Evolutionary conservation across 768 basidiomycete species (phyloP), one percentile per base, ranked within the genome.

Genomic region (Trametes villosa): DNA sequence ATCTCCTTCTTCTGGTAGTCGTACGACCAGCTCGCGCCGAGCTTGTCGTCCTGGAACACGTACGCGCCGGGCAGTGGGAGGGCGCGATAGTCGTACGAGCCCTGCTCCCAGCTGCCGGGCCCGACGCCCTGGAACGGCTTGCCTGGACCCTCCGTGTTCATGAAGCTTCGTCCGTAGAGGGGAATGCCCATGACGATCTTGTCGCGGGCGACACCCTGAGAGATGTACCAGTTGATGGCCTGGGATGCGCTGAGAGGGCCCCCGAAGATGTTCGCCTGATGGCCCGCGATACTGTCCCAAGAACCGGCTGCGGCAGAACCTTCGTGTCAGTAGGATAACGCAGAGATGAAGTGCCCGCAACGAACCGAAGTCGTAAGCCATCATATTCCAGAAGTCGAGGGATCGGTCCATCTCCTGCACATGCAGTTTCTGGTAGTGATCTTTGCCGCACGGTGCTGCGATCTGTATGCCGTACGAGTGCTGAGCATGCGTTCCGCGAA

Each of bases 351-450:
- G 47, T 29, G 9, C 17, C 17, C 18, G 4, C 9, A 1, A 74
- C 82, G 56, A 65, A 89, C 89, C 83, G 67, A 89, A 93, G 71
- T 93, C 92, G 65, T 94, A 93, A 1, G 89, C 87, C 97, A 99
- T 99, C 73, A 99, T 76, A 71, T 99, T 98, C 96, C 95, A 98
- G 72, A 98, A 95, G 69, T 94, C 91, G 24, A 99, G 86, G 59
- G 83, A 87, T 60, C 80, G 80, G 71, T 95, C 89, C 96, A 99
- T 98, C 62, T 92, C 92, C 24, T 74, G 76, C 46, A 94, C 79
- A 60, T 86, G 81, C 8, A 98, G 79, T 65, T 88, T 91, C 72
- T 86, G 78, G 75, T 94, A 95, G 67, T 97, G 87, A 64, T 89
- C 82, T 2, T 89, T 84, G 30, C 97, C 97, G 73, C 94, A 96